Base-by-base conservation (phyloP, 345 rosid species). In the Punica granatum region DNA sequence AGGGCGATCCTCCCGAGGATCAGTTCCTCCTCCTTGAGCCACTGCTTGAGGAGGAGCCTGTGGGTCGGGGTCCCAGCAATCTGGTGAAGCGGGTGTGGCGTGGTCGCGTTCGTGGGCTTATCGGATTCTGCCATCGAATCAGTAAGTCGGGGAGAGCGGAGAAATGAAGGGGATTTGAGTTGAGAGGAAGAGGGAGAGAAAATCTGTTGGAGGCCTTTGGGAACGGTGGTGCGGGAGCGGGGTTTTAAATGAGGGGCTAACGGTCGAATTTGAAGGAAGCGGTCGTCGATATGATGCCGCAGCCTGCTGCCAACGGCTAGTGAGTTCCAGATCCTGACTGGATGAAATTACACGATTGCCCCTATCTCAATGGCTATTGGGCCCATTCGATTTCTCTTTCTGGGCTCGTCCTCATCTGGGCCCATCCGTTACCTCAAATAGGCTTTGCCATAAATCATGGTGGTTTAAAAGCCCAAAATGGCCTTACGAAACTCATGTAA, bases 1-100 rank as follows among this genome's bases (percentile, higher is more conserved):
- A 82, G 81, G 0, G 90, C 73, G 69, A 86, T 67, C 60, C 99
- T 81, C 76, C 75, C 80, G 78, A 91, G 84, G 74, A 88, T 89
- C 0, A 94, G 84, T 44, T 94, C 97, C 66, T 93, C 92, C 68
- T 94, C 99, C 73, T 89, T 91, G 59, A 91, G 83, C 99, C 98
- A 91, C 70, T 94, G 98, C 79, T 91, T 91, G 60, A 94, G 76
- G 64, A 94, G 95, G 65, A 94, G 92, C 84, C 87, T 94, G 85
- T 94, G 96, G 37, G 92, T 88, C 28, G 92, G 92, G 1, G 96
- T 89, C 71, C 86, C 92, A 0, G 95, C 96, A 10, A 94, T 94
- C 58, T 91, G 92, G 83, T 90, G 92, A 28, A 94, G 90, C 51
- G 96, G 98, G 84, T 91, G 96, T 39, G 84, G 48, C 49, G 81